Evolutionary conservation across 23 red algal genomes (phyloP).

Genomic region (Porphyridium purpureum): DNA sequence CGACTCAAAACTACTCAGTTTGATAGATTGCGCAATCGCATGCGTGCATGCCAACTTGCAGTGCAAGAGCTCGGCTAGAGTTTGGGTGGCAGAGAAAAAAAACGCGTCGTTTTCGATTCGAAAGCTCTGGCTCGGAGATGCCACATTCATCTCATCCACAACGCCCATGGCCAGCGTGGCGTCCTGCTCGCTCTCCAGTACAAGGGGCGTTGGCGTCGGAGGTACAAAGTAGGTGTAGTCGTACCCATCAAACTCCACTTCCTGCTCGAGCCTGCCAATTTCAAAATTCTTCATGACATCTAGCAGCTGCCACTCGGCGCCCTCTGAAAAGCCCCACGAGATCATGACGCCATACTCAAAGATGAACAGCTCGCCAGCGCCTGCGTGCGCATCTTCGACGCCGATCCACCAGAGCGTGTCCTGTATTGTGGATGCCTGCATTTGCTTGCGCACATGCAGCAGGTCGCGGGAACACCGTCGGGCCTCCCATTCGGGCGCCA

Average conservation of each 20-base stretch:
- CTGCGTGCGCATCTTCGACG: slow-evolving; percentile 1
- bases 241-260: slow-evolving; percentile 21
- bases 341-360: slow-evolving; percentile 28
- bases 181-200: too few relatives aligned
- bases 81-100: neutral
- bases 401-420: neutral
- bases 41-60: slow-evolving; percentile 13
- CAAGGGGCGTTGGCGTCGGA: too few relatives aligned
- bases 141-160: neutral
- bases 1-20: slow-evolving; percentile 30
- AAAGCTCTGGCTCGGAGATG: neutral
- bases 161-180: too few relatives aligned
- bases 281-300: slow-evolving; percentile 18
- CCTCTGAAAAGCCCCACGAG: slow-evolving; percentile 25
- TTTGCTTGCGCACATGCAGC: slow-evolving; percentile 5
- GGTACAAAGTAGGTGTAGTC: slow-evolving; percentile 14
- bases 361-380: slow-evolving; percentile 24
- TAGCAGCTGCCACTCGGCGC: slow-evolving; percentile 15
- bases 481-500: neutral
- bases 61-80: slow-evolving; percentile 9
- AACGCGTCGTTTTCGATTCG: slow-evolving; percentile 8
- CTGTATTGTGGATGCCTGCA: neutral
- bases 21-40: slow-evolving; percentile 21
- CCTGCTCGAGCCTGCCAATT: slow-evolving; percentile 17
- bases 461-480: slow-evolving; percentile 13